A percentile compares a stretch with the other conserved stretches of the same genome.
Conservation (phyloP, 2,329 filamentous ascomycete genomes). For the Cladosporium halotolerans region DNA sequence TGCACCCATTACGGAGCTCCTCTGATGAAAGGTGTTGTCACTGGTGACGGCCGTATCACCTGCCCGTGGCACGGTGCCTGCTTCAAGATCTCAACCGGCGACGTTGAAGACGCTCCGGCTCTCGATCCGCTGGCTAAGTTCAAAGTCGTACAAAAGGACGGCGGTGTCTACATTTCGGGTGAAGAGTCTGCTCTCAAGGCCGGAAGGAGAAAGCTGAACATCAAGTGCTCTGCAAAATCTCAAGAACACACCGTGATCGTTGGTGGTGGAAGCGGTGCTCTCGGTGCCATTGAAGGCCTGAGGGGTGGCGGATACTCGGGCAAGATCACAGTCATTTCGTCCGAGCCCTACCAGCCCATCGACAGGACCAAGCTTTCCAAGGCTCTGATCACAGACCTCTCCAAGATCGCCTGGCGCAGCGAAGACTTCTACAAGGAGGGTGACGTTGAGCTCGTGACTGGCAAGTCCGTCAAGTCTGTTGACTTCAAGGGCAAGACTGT, state of each 20-base stretch:
- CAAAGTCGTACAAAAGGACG: constrained; percentile 72
- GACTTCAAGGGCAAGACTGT: constrained; percentile 71
- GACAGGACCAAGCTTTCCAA: constrained; percentile 96
- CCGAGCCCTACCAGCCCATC: constrained; percentile 75
- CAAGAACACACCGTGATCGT: constrained; percentile 66
- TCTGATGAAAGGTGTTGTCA: constrained; percentile 76
- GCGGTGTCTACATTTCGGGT: constrained; percentile 75
- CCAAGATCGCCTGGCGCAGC: constrained; percentile 71
- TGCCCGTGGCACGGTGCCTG: constrained; percentile 98
- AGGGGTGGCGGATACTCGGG: constrained; percentile 76
- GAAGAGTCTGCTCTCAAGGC: constrained; percentile 73
- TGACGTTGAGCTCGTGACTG: constrained; percentile 48
- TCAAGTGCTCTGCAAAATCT: constrained; percentile 59
- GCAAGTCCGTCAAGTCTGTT: constrained; percentile 61
- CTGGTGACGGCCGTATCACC: constrained; percentile 72
- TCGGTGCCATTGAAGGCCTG: constrained; percentile 76
- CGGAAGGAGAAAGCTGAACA: constrained; percentile 65
- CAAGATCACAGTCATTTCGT: constrained; percentile 73
- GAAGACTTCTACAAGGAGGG: constrained; percentile 67
- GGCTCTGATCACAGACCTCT: constrained; percentile 72
- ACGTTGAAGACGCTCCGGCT: constrained; percentile 91
- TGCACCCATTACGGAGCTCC: constrained; percentile 93
- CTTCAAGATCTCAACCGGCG: constrained; percentile 82
- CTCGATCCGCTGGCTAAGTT: constrained; percentile 81
- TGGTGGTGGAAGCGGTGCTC: constrained; percentile 74